Evolutionary conservation across 208 protist species (phyloP).

Genomic region (Acanthamoeba divionensis): DNA sequence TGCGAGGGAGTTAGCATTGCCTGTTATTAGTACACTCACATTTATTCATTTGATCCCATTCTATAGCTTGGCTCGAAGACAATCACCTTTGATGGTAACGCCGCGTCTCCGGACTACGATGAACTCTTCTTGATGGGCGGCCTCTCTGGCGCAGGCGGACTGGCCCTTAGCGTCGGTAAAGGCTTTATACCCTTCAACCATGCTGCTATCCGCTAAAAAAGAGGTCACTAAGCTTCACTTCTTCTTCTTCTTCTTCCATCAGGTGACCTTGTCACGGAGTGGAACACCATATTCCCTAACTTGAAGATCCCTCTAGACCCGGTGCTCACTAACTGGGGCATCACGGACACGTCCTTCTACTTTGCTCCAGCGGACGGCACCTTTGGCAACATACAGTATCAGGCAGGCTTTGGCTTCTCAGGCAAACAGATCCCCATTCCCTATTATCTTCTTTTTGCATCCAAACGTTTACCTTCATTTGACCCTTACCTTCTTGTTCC

Average conservation of each 20-base stretch:
- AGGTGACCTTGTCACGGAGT: background rate
- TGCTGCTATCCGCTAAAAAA: no score
- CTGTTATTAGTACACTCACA: background rate
- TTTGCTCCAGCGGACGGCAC: conserved; percentile 18
- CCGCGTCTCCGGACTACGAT: background rate
- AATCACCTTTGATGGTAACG: background rate
- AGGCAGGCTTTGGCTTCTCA: background rate
- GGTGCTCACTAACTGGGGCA: conserved; percentile 1
- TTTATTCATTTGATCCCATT: background rate
- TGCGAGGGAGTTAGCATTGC: no score
- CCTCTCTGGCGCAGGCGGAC: background rate
- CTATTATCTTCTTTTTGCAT: no score
- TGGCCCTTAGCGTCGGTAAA: background rate
- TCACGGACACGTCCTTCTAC: background rate
- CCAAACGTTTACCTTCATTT: no score
- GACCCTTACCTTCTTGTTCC: no score
- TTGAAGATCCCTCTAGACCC: background rate
- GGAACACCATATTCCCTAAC: background rate
- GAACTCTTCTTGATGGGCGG: background rate
- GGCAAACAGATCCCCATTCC: background rate
- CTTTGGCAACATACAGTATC: background rate
- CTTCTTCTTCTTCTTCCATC: no score
- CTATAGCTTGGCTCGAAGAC: background rate
- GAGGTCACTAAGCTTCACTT: no score
- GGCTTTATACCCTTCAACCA: no score